Percentiles rank a stretch among this genome's conserved stretches.
Conservation (phyloP, 2,329 filamentous ascomycete genomes). For the Aspergillus tamarii region DNA sequence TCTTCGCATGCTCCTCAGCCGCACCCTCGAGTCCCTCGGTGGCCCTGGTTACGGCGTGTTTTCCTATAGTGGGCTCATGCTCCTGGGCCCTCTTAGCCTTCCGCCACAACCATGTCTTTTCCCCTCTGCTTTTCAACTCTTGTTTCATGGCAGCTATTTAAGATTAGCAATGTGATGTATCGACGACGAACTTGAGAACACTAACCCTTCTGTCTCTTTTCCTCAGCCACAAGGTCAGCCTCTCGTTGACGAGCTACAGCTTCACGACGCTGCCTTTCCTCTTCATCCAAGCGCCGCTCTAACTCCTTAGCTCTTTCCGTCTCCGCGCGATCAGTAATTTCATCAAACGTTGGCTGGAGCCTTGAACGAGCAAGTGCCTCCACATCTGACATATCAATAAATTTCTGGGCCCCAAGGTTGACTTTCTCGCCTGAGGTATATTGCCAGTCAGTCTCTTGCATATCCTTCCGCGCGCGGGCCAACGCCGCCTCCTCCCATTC, state of each 20-base stretch:
- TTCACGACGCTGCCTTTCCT: slow-evolving; percentile 65
- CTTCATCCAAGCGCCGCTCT: slow-evolving; percentile 64
- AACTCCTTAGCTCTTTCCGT: slow-evolving; percentile 69
- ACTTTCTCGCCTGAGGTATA: slow-evolving; percentile 57
- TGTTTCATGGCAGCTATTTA: slow-evolving; percentile 22
- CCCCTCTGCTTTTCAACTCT: slow-evolving; percentile 25
- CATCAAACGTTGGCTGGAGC: slow-evolving; percentile 81
- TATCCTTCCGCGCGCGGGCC: slow-evolving; percentile 66
- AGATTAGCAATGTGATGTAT: slow-evolving; percentile 1
- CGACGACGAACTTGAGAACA: slow-evolving; percentile 7
- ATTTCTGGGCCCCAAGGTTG: slow-evolving; percentile 79
- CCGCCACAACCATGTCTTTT: slow-evolving; percentile 32
- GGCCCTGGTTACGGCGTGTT: slow-evolving; percentile 6
- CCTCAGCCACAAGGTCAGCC: slow-evolving; percentile 37
- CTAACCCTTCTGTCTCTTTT: slow-evolving; percentile 34
- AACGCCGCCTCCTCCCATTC: slow-evolving; percentile 81
- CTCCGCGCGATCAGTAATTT: slow-evolving; percentile 79
- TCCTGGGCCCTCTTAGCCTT: slow-evolving; percentile 29
- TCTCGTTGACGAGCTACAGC: slow-evolving; percentile 45
- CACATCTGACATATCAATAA: slow-evolving; percentile 76
- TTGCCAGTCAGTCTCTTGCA: slow-evolving; percentile 64
- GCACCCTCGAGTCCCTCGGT: slow-evolving; percentile 1
- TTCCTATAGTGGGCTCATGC: slow-evolving; percentile 18
- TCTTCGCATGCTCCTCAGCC: slow-evolving; percentile 4
- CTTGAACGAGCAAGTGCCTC: slow-evolving; percentile 76